Evolutionary conservation across 257 asterid species (phyloP).

Genomic region (Solanum raphanifolium): DNA sequence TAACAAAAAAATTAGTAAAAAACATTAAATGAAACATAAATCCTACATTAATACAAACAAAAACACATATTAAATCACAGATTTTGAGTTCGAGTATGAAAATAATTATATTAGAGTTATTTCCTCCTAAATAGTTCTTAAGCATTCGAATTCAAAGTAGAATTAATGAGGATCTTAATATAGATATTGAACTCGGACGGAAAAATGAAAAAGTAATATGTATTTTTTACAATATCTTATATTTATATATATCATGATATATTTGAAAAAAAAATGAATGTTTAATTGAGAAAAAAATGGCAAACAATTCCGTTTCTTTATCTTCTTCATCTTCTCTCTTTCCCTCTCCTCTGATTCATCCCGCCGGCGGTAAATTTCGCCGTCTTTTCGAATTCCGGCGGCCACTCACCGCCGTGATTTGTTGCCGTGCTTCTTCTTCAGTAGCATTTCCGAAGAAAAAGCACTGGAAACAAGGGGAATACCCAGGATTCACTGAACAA

Average conservation of each 20-base stretch:
- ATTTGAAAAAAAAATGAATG: neutral
- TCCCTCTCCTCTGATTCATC: neutral
- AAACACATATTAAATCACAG: neutral
- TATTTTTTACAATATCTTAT: neutral
- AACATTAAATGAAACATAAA: neutral
- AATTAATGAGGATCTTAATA: fast-evolving
- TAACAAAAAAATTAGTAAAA: neutral
- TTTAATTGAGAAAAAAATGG: neutral
- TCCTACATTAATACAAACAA: neutral
- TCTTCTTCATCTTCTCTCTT: neutral
- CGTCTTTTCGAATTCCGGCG: neutral
- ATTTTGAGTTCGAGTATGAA: neutral
- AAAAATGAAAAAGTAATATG: too few relatives aligned
- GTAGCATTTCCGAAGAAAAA: conserved; percentile 31
- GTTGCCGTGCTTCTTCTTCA: conserved; percentile 4
- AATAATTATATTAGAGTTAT: neutral
- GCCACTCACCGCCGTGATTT: neutral
- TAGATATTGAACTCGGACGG: too few relatives aligned
- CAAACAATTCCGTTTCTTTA: neutral
- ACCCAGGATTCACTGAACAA: conserved; percentile 39
- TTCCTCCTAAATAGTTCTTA: neutral
- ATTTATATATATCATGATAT: neutral
- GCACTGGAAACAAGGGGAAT: conserved; percentile 71
- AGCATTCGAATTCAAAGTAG: too few relatives aligned
- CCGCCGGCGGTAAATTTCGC: neutral